Evolutionary conservation across 2,329 filamentous ascomycete genomes (phyloP), one percentile per base, ranked within the genome.

Genomic region (Ceratocystis variospora): DNA sequence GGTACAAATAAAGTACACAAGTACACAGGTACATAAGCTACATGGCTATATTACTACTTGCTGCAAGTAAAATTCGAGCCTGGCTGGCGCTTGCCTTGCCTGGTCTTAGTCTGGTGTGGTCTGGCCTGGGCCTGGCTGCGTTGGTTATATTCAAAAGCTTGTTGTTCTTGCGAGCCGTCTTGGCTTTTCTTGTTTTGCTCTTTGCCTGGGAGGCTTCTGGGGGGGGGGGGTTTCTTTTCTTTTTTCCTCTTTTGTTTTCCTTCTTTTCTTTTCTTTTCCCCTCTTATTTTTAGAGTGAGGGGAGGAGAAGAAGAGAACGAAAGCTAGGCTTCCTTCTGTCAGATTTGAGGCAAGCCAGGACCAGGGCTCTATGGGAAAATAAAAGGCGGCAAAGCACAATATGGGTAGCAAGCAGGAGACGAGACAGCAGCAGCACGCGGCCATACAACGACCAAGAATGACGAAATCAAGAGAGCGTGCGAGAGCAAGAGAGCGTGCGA

Each of bases 311-410:
- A 25, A 53, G 33, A 25, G 50, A 8, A 25, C 4, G 10, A 17
- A 59, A 37, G 33, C 53, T 59, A 59, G 53, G 17, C 53, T 59
- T 33, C 53, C 53, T 37, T 59, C 53, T 59, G 53, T 59, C 53
- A 37, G 53, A 59, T 59, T n/a, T 59, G 53, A 59, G 53, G 53
- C 53, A 59, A 31, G 53, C 53, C 28, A 59, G 53, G 28, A 59
- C 33, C 25, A 59, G 53, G 53, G 48, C 48, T 53, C 48, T 17
- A 12, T 28, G 6, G 7, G 48, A 15, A 53, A 53, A 53, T 10
- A 25, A 25, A 12, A 53, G 12, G 46, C 46, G 22, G n/a, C n/a
- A 37, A 37, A 37, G 33, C 33, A 37, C 33, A 8, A 12, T 37
- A 37, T 37, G 33, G 33, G 33, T 8, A 33, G 33, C 33, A 37